These are phyloP conservation scores for Heritiera littoralis DNA, from an alignment of 345 rosid species.

Conservation along the genomic window DNA sequence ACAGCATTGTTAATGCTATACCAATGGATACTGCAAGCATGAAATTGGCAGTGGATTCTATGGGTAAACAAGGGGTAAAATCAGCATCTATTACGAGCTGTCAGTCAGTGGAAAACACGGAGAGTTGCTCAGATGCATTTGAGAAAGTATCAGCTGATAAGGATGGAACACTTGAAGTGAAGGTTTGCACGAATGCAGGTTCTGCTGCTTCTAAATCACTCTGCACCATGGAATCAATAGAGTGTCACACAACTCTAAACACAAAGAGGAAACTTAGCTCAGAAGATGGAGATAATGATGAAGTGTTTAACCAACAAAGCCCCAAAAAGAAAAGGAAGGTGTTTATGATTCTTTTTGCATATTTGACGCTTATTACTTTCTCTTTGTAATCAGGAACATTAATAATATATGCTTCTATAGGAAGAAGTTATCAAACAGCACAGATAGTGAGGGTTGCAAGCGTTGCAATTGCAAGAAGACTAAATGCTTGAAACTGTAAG, in stretches of 20 bases:
- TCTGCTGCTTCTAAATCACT: slow-evolving; percentile 35
- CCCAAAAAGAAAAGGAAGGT: slow-evolving; percentile 51
- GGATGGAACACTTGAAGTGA: slow-evolving; percentile 29
- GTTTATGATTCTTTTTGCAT: slow-evolving; percentile 9
- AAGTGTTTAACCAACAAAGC: slow-evolving; percentile 39
- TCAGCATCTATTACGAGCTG: slow-evolving; percentile 11
- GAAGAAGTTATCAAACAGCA: slow-evolving; percentile 41
- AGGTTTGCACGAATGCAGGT: slow-evolving; percentile 26
- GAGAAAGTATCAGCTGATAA: slow-evolving; percentile 27
- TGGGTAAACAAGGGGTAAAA: slow-evolving; percentile 13
- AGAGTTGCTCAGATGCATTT: slow-evolving; percentile 20
- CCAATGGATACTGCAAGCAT: slow-evolving; percentile 27
- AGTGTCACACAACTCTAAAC: slow-evolving; percentile 30
- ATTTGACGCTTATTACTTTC: background rate
- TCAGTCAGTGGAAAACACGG: slow-evolving; percentile 15
- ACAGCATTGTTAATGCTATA: slow-evolving; percentile 43
- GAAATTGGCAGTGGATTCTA: slow-evolving; percentile 18
- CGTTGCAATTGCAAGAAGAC: slow-evolving; percentile 62
- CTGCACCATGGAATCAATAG: slow-evolving; percentile 26
- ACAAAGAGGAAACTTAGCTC: slow-evolving; percentile 36
- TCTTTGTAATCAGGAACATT: background rate
- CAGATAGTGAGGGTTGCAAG: slow-evolving; percentile 51
- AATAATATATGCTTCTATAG: slow-evolving; percentile 27
- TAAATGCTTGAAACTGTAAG: slow-evolving; percentile 69
- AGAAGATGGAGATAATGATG: slow-evolving; percentile 39